Evolutionary conservation across 2,329 filamentous ascomycete species (phyloP), one percentile per base, ranked within the genome.

Genomic region (Colletotrichum simmondsii): DNA sequence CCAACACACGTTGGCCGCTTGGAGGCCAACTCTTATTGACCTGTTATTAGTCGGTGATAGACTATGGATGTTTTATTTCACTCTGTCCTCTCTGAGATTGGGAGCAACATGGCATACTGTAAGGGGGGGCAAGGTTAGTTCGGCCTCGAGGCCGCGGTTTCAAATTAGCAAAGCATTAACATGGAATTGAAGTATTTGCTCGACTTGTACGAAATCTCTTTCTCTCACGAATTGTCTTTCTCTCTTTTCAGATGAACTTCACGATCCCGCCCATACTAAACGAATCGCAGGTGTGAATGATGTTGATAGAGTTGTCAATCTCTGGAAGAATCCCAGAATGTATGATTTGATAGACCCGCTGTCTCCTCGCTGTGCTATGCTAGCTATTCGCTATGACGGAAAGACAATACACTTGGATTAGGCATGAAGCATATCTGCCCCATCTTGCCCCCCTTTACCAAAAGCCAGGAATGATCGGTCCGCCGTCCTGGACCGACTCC

Each of bases 21-120:
- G 37, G 37, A 16, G 14, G 57, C 52, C 37, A 54, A 11, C 2
- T 66, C 16, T 16, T 19, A 22, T 8, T 14, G 46, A n/a, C 12
- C 26, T 70, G 14, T 66, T 14, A 11, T 61, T n/a, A 11, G 19
- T 46, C 46, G 46, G 62, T 30, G 46, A 56, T 71, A 66, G 62
- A 66, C 46, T 54, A n/a, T 24, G 22, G 59, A 5, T 19, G 30
- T 49, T 46, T n/a, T 7, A 46, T 49, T 64, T 49, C 16, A 46
- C 52, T 37, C 5, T 10, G 16, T 22, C 35, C 19, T 49, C 32
- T 30, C 63, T 35, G 14, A 57, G 30, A 37, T 61, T 53, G 52
- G 30, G 35, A 54, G 49, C 49, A 28, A 22, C 3, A 24, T 22
- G 16, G 52, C 32, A 65, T 19, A 49, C 19, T 49, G 42, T n/a